Evolutionary conservation across 2,329 filamentous ascomycete species (phyloP), one percentile per base, ranked within the genome.

Genomic region (Monascus ruber): DNA sequence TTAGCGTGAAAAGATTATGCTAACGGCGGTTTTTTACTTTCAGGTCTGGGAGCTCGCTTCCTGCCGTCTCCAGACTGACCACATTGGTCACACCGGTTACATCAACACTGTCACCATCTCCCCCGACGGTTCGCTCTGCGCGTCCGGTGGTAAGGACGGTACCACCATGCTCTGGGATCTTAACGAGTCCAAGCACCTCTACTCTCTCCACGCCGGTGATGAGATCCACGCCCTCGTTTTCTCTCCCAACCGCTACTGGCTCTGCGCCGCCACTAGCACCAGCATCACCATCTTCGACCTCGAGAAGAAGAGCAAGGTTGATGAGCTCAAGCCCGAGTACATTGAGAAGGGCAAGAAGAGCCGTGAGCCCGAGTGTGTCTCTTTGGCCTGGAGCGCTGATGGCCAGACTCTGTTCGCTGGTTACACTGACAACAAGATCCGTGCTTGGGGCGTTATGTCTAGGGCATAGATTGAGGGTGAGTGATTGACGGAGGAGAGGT

Each of bases 301-400:
- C 58, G 91, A 98, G 86, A 98, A 98, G 88, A 98, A 98, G 88
- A 93, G 83, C 83, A 96, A 95, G 84, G 89, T 96, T 65, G 89
- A 96, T 63, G 91, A 96, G 81, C 82, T 98, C 71, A 95, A 94
- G 83, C 89, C 89, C 56, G 91, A 98, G 71, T 94, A 91, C 77
- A 77, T 87, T 65, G 79, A 87, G 67, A 83, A 87, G 67, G 85
- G 88, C 76, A 94, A 94, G 86, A 96, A 96, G 86, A 87, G 83
- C 81, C 81, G 88, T 67, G 89, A 95, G 73, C 91, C 91, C 60
- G 89, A 96, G 82, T 96, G 89, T 71, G 82, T 98, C 63, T 86
- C 79, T 68, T 78, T 98, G 73, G 89, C 89, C 67, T 98, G 91
- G 91, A 86, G 80, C 68, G 89, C 88, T 65, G 91, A 98, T 64